phyloP scores from a whole-genome alignment of 129 eudicot species.

The Centella asiatica region DNA sequence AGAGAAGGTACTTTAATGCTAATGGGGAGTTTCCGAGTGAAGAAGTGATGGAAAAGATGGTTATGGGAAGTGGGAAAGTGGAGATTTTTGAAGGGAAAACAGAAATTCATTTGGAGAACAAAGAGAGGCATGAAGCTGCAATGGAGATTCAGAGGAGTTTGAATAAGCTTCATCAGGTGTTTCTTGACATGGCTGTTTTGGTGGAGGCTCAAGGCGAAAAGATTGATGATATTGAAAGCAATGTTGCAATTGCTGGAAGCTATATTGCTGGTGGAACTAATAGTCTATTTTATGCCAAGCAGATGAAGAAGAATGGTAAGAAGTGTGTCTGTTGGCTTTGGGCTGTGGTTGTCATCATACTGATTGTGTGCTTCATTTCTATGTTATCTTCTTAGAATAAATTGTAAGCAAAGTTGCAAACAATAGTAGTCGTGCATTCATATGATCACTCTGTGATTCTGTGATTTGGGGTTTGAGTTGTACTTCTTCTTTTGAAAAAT shows the following conservation, averaged over 20 bases:
- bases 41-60: constrained; percentile 51
- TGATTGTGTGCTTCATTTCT: constrained; percentile 54
- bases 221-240: constrained; percentile 67
- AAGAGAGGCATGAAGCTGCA: constrained; percentile 68
- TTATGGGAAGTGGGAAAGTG: constrained; percentile 41
- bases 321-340: constrained; percentile 52
- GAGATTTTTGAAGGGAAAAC: constrained; percentile 37
- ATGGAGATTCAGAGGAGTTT: constrained; percentile 62
- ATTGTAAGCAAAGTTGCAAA: not conserved
- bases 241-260: constrained; percentile 66
- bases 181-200: constrained; percentile 93
- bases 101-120: constrained; percentile 45
- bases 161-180: constrained; percentile 81
- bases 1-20: constrained; percentile 54
- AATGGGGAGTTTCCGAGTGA: constrained; percentile 57
- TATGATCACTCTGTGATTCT: not conserved
- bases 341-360: constrained; percentile 41
- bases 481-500: not conserved
- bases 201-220: constrained; percentile 76
- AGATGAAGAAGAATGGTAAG: constrained; percentile 52
- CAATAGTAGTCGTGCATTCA: not conserved
- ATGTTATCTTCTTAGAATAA: constrained; percentile 23
- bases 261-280: constrained; percentile 74
- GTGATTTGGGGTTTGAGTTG: not conserved
- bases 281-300: constrained; percentile 70